Conservation (phyloP, 2,329 filamentous ascomycete genomes). For the Lecanosticta acicola region DNA sequence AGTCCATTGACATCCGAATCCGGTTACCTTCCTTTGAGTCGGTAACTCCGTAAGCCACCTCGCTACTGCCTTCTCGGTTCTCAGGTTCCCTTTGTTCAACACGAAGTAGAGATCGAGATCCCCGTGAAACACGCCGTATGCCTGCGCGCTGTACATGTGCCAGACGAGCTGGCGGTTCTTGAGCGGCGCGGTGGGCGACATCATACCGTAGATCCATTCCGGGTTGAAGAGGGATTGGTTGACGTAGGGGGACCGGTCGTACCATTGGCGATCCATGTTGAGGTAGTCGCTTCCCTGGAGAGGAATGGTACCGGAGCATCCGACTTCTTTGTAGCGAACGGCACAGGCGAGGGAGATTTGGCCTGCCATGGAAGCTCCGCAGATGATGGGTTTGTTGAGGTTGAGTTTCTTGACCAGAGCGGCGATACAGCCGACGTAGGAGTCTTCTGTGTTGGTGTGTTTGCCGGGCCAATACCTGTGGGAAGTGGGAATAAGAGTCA, state of each 20-base stretch:
- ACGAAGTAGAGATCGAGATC: slow-evolving; percentile 50
- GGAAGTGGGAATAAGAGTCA: not conserved
- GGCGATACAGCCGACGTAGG: slow-evolving; percentile 43
- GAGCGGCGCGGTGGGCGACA: slow-evolving; percentile 41
- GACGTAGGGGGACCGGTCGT: slow-evolving; percentile 44
- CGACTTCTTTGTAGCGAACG: slow-evolving; percentile 43
- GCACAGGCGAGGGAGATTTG: slow-evolving; percentile 47
- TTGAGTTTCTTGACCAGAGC: slow-evolving; percentile 42
- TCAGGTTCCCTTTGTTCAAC: too few relatives aligned
- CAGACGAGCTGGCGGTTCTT: slow-evolving; percentile 46
- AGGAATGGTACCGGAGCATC: slow-evolving; percentile 43
- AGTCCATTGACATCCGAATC: not conserved
- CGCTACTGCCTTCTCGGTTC: too few relatives aligned
- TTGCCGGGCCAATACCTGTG: slow-evolving; percentile 34
- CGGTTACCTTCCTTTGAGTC: too few relatives aligned
- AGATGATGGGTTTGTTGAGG: slow-evolving; percentile 45
- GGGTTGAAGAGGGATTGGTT: slow-evolving; percentile 42
- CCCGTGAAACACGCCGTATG: slow-evolving; percentile 49
- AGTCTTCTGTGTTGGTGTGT: slow-evolving; percentile 43
- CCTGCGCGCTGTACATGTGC: slow-evolving; percentile 47
- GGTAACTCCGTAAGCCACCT: too few relatives aligned
- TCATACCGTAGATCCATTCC: slow-evolving; percentile 49
- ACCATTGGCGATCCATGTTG: slow-evolving; percentile 38
- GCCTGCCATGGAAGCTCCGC: slow-evolving; percentile 48
- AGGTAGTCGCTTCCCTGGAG: slow-evolving; percentile 42